Evolutionary conservation across 2,329 filamentous ascomycete species (phyloP).

Genomic region (Aureobasidium sp.): DNA sequence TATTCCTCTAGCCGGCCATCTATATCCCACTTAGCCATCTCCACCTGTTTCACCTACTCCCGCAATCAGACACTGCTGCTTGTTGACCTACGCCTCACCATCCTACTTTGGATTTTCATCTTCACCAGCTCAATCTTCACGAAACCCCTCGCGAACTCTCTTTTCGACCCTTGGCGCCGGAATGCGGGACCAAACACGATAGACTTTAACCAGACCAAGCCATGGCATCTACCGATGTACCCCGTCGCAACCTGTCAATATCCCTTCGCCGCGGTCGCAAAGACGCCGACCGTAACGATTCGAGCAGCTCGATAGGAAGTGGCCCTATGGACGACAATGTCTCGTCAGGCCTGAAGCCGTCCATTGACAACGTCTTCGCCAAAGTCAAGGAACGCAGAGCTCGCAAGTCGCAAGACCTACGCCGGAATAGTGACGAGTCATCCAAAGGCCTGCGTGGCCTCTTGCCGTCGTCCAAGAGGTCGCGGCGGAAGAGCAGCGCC

Average conservation of each 20-base stretch:
- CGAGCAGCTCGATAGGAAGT: slow-evolving; percentile 25
- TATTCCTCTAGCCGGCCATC: neutral
- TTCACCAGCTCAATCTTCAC: neutral
- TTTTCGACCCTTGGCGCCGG: slow-evolving; percentile 10
- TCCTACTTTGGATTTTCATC: neutral
- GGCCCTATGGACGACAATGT: slow-evolving; percentile 22
- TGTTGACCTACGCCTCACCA: neutral
- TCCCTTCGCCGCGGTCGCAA: slow-evolving; percentile 25
- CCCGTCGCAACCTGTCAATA: slow-evolving; percentile 22
- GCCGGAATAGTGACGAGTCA: slow-evolving; percentile 33
- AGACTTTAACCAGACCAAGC: neutral
- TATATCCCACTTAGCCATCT: neutral
- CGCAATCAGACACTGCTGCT: neutral
- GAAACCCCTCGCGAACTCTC: neutral
- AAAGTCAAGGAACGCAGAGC: slow-evolving; percentile 32
- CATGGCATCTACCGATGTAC: slow-evolving; percentile 18
- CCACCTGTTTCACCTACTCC: neutral
- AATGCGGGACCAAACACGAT: slow-evolving; percentile 5
- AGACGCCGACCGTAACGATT: slow-evolving; percentile 23
- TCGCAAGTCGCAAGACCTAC: slow-evolving; percentile 34
- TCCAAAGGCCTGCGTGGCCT: slow-evolving; percentile 40
- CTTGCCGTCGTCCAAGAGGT: slow-evolving; percentile 34
- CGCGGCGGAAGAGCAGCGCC: slow-evolving; percentile 29
- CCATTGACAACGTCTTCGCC: slow-evolving; percentile 35
- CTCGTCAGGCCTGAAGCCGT: slow-evolving; percentile 24